Evolutionary conservation across 306 rosid species (phyloP).

Genomic region (Rosa multiflora): DNA sequence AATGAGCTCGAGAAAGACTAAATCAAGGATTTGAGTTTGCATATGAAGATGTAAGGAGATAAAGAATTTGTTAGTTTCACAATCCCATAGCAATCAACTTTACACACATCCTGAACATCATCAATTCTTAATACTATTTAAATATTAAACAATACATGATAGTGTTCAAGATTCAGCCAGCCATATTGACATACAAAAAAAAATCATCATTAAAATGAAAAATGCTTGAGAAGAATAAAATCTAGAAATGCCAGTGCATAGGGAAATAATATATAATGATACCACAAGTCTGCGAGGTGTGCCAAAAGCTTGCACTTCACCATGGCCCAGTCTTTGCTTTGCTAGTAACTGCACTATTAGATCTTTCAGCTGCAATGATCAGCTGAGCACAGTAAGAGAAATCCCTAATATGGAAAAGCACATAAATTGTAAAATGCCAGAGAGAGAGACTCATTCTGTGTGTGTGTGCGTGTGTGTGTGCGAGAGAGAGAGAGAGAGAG

Average conservation of each 20-base stretch:
- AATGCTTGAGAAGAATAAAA: background rate
- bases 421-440: background rate
- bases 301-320: constrained; percentile 64
- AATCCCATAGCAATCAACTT: background rate
- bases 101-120: background rate
- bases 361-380: constrained; percentile 69
- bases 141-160: background rate
- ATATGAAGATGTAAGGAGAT: constrained; percentile 5
- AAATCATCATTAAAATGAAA: background rate
- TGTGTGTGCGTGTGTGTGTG: background rate
- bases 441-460: background rate
- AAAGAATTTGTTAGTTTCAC: background rate
- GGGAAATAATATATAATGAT: constrained; percentile 23
- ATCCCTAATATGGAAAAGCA: constrained; percentile 18
- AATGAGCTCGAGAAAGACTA: background rate
- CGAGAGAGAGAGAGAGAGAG: background rate
- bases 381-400: constrained; percentile 33
- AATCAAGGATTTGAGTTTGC: background rate
- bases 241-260: constrained; percentile 5
- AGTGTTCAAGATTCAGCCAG: background rate
- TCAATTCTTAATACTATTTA: background rate
- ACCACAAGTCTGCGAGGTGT: constrained; percentile 95
- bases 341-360: constrained; percentile 59
- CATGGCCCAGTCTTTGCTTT: constrained; percentile 75
- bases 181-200: background rate